phyloP scores from a whole-genome alignment of 768 basidiomycete genomes.

The Mrakia gelida region DNA sequence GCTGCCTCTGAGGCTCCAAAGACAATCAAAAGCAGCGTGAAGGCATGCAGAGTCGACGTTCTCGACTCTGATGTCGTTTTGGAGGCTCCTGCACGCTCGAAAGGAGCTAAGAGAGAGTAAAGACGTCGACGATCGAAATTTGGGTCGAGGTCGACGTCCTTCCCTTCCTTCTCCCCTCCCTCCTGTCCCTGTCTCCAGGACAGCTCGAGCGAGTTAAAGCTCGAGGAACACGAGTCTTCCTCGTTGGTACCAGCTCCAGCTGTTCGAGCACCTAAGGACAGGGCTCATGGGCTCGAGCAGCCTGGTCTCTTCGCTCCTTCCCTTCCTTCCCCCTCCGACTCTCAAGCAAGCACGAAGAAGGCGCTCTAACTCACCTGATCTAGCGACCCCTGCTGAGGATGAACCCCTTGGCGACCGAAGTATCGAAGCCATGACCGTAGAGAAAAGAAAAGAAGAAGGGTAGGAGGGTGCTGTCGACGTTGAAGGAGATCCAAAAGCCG shows the following conservation, averaged over 20 bases:
- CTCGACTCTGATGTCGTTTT: neutral
- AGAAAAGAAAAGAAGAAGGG: neutral
- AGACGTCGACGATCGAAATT: neutral
- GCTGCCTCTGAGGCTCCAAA: neutral
- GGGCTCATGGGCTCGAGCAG: neutral
- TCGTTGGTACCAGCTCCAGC: neutral
- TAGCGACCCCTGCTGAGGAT: neutral
- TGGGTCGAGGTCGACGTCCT: neutral
- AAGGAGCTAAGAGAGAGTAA: neutral
- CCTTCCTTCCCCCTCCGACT: neutral
- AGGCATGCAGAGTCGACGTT: neutral
- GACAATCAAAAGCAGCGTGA: neutral
- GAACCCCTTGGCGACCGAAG: neutral
- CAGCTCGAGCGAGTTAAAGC: neutral
- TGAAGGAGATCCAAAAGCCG: neutral
- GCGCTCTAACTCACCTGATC: neutral
- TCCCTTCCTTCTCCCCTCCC: neutral
- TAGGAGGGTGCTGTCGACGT: neutral
- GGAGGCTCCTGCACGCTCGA: neutral
- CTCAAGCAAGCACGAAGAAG: neutral
- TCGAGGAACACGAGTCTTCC: neutral
- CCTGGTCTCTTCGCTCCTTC: neutral
- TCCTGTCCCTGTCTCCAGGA: neutral
- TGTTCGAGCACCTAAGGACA: too few species aligned
- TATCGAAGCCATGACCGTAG: slow-evolving; percentile 3